Base-by-base conservation (phyloP, 768 basidiomycete genomes). In the Collybiopsis luxurians region DNA sequence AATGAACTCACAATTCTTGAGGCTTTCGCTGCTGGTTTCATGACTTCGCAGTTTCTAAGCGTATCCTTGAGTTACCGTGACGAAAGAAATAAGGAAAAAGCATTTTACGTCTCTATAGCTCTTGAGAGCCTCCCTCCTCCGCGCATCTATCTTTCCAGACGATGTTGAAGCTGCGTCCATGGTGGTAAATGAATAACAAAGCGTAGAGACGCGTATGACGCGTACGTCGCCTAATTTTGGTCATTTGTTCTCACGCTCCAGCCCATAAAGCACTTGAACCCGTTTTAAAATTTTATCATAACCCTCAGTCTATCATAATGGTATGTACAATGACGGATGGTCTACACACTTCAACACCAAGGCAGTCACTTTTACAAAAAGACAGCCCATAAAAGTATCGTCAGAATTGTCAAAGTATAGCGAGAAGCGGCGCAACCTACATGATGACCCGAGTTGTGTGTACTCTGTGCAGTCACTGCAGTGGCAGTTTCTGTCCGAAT, bases 31-130 rank as follows among this genome's bases (percentile, higher is more conserved):
- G 62, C 86, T 89, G 48, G 79, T 76, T 75, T 96, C 92, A 71
- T 99, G 97, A 59, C 85, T 84, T 62, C 86, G 87, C 82, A 98
- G 86, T 92, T 98, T 99, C 96, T 98, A 65, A 58, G 23, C 24
- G 52, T 17, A 17, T 24, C 42, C 53, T 64, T 55, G 47, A 67
- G 54, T 36, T 47, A 58, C 21, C 52, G 42, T 10, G n/a, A 13
- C 12, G 7, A 17, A 15, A 3, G 23, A 27, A 12, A 23, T 40
- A 47, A 40, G 11, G 44, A 11, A 1, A 53, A 53, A 15, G 10
- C 47, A 47, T 15, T 5, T 64, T 61, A 90, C 91, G 58, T 89
- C 89, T 58, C 92, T 80, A 66, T 93, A 93, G 34, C 75, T 79
- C 63, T 85, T 90, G 12, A 93, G 78, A 11, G 89, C 88, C 73